Percentiles rank a stretch among this genome's conserved stretches.
Conservation (phyloP, 352 stramenopile genomes). For the Thalassiosira mediterranea region DNA sequence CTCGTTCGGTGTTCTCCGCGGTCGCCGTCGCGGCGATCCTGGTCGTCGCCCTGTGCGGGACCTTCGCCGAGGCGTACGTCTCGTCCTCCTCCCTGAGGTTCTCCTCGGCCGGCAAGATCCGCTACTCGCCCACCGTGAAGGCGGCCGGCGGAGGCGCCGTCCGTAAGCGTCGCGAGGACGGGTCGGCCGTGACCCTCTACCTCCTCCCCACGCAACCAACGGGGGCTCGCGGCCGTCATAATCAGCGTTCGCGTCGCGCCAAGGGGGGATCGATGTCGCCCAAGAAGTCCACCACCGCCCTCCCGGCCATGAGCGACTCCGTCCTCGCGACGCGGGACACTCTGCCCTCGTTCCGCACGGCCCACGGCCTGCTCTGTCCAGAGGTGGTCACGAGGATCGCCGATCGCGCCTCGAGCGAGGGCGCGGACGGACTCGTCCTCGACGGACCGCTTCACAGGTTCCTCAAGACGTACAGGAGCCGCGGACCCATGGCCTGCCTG, state of each 20-base stretch:
- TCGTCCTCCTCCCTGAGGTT: no score
- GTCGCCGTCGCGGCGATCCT: no score
- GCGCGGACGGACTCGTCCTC: conserved; percentile 22
- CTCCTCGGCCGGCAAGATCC: no score
- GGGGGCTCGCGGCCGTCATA: conserved; percentile 12
- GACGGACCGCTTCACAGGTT: conserved; percentile 55
- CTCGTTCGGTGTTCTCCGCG: no score
- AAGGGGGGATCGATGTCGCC: neutral
- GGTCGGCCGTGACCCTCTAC: conserved; percentile 39
- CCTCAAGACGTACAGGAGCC: conserved; percentile 57
- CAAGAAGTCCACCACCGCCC: conserved; percentile 6
- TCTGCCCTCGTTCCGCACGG: conserved; percentile 61
- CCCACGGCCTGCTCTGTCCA: conserved; percentile 68
- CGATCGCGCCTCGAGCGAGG: no score
- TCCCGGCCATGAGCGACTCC: conserved; percentile 47
- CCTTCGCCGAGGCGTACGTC: no score
- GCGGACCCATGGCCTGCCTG: conserved; percentile 72
- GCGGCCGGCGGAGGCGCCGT: no score
- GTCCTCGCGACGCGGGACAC: conserved; percentile 62
- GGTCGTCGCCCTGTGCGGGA: no score
- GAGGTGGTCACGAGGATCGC: conserved; percentile 70
- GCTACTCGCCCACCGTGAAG: no score
- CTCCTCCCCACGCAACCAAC: conserved; percentile 31
- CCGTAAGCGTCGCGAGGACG: conserved; percentile 20
- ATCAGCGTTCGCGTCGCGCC: neutral